Evolutionary conservation across 768 basidiomycete genomes (phyloP).

Genomic region (Kwoniella europaea): DNA sequence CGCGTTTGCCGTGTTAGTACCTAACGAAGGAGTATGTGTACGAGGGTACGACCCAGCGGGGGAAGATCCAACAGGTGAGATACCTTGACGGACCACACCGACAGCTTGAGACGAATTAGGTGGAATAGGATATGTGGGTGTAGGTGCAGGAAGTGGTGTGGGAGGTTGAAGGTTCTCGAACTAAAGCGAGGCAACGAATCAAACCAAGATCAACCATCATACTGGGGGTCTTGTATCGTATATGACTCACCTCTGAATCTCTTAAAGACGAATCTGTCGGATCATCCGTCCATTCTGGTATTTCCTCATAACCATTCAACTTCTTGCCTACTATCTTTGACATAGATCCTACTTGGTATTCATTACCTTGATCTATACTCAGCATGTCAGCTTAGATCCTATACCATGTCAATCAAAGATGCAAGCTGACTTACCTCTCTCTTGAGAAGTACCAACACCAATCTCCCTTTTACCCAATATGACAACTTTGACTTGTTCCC

Average conservation of each 20-base stretch:
- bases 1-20: slow-evolving; percentile 3
- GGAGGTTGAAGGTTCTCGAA: slow-evolving; percentile 19
- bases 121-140: slow-evolving; percentile 6
- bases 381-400: background rate
- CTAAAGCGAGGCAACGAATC: background rate
- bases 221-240: no score
- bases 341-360: slow-evolving; percentile 67
- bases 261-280: slow-evolving; percentile 80
- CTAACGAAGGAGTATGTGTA: background rate
- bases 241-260: slow-evolving; percentile 60
- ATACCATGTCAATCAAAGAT: no score
- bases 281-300: slow-evolving; percentile 87
- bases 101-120: slow-evolving; percentile 18
- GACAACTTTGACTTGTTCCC: slow-evolving; percentile 79
- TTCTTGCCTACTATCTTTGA: slow-evolving; percentile 67
- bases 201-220: background rate
- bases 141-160: slow-evolving; percentile 3
- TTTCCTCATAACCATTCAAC: slow-evolving; percentile 63
- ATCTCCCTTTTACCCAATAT: slow-evolving; percentile 73
- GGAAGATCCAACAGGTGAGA: slow-evolving; percentile 17
- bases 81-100: background rate
- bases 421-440: slow-evolving; percentile 46
- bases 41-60: slow-evolving; percentile 19
- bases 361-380: slow-evolving; percentile 10
- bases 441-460: slow-evolving; percentile 18